Conservation (phyloP, 139 green algal genomes). For the Chlorella sorokiniana region DNA sequence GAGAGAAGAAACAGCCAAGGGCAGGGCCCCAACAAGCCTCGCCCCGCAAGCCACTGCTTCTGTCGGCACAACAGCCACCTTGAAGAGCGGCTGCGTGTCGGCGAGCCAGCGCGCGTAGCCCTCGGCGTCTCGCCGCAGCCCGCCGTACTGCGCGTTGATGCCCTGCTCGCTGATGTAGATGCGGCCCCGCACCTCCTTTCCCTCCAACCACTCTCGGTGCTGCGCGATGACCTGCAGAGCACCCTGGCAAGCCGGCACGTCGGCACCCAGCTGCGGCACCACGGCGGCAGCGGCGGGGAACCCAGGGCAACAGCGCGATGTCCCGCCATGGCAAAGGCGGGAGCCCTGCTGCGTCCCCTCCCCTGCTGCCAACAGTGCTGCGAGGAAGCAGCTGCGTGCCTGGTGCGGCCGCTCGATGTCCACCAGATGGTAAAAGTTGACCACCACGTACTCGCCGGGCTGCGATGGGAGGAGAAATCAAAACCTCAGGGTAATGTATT, state of each 20-base stretch:
- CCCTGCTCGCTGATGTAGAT: conserved; percentile 97
- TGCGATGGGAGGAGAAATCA: no score
- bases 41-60: background rate
- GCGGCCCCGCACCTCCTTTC: conserved; percentile 77
- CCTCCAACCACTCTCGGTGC: conserved; percentile 56
- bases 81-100: conserved; percentile 50
- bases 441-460: conserved; percentile 57
- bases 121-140: conserved; percentile 59
- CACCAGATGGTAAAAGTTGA: conserved; percentile 97
- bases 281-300: no score
- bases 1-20: no score
- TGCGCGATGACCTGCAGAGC: conserved; percentile 38
- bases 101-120: conserved; percentile 79
- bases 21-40: no score
- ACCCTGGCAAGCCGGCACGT: background rate
- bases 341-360: background rate
- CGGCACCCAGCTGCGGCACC: no score
- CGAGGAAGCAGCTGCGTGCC: conserved; percentile 29
- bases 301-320: no score
- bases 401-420: conserved; percentile 70
- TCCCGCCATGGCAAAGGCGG: no score
- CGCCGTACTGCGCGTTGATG: conserved; percentile 95
- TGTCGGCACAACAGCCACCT: conserved; percentile 40
- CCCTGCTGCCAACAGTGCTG: background rate
- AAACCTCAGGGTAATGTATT: no score